These are phyloP conservation scores for Diversispora eburnea DNA, from an alignment of 192 early-diverging fungal species.

Conservation along the genomic window DNA sequence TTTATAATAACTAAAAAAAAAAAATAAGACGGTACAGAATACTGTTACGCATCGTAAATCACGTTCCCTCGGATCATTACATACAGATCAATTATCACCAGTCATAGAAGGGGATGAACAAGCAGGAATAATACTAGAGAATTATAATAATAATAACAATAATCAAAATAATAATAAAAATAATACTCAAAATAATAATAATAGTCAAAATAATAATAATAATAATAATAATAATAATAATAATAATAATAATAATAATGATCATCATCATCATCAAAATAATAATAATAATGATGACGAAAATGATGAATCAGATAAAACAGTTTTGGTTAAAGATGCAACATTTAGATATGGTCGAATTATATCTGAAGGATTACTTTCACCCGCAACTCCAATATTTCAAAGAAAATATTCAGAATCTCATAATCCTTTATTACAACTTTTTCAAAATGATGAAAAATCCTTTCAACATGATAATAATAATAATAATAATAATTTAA, in stretches of 20 bases:
- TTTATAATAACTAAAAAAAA: too few species aligned
- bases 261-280: too few species aligned
- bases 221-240: too few species aligned
- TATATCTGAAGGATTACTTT: not conserved
- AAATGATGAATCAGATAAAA: constrained; percentile 8
- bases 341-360: constrained; percentile 1
- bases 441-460: constrained; percentile 19
- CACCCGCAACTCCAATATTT: constrained; percentile 20
- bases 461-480: not conserved
- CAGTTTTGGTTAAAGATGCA: constrained; percentile 16
- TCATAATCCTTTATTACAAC: constrained; percentile 21
- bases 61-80: constrained; percentile 19
- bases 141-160: not conserved
- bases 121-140: not conserved
- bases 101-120: constrained; percentile 27
- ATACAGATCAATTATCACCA: constrained; percentile 24
- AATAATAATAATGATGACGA: too few species aligned
- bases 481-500: not conserved
- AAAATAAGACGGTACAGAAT: constrained; percentile 16
- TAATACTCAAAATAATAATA: too few species aligned
- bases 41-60: constrained; percentile 16
- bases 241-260: too few species aligned
- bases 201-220: too few species aligned
- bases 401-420: constrained; percentile 19
- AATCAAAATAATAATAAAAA: too few species aligned